Conservation (phyloP, 768 basidiomycete species). For the Mrakia gelida region DNA sequence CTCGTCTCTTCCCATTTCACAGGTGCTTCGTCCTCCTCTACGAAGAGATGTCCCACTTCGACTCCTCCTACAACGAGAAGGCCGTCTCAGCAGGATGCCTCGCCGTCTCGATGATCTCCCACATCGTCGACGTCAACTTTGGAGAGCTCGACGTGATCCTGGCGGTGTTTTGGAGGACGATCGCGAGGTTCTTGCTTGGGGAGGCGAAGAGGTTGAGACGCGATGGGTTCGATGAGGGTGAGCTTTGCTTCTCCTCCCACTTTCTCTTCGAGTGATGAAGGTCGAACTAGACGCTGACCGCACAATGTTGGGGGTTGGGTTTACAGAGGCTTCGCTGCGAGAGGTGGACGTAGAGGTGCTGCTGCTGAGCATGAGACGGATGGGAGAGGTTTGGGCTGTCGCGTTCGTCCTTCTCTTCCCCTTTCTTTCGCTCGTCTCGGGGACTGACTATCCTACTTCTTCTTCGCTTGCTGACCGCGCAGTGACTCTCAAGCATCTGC, state of each 20-base stretch:
- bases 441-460: neutral
- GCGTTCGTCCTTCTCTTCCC: neutral
- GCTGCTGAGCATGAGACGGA: neutral
- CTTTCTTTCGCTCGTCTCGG: neutral
- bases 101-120: neutral
- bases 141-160: neutral
- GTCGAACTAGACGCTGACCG: neutral
- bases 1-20: neutral
- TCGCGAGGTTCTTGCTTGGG: neutral
- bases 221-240: neutral
- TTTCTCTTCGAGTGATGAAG: too few relatives aligned
- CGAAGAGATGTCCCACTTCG: neutral
- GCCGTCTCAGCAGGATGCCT: neutral
- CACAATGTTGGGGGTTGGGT: too few relatives aligned
- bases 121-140: constrained; percentile 10
- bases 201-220: neutral
- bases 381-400: neutral
- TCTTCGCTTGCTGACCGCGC: neutral
- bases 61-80: neutral
- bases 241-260: neutral
- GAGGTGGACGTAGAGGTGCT: neutral
- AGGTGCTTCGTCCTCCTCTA: neutral
- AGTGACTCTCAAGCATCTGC: neutral
- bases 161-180: neutral
- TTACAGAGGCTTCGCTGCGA: neutral